Percentiles rank a stretch among this genome's conserved stretches.
Conservation (phyloP, 768 basidiomycete genomes). For the Boletus bicolor region DNA sequence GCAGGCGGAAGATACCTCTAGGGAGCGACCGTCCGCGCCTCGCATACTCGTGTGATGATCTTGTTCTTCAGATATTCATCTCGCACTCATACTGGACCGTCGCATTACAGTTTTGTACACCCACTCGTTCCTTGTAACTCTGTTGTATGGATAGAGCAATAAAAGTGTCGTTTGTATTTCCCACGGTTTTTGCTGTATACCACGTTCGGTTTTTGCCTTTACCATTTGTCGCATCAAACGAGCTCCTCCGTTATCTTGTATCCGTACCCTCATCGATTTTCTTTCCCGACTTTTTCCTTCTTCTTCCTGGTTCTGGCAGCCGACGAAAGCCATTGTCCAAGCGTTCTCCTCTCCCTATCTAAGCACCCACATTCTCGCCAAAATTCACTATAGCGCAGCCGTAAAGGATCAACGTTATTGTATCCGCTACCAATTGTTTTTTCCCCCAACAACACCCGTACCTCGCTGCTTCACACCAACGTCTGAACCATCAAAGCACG, state of each 20-base stretch:
- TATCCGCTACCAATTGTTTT: conserved; percentile 21
- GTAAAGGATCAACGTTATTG: conserved; percentile 23
- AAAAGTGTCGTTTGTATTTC: conserved; percentile 14
- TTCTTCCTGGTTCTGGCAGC: conserved; percentile 24
- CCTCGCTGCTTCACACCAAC: conserved; percentile 18
- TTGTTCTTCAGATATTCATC: neutral
- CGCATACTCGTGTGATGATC: neutral
- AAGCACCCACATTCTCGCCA: conserved; percentile 9
- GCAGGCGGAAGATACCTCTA: conserved; percentile 9
- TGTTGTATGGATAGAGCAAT: neutral
- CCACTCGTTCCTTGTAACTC: neutral
- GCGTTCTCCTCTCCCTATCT: neutral
- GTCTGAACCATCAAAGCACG: conserved; percentile 13
- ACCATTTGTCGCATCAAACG: conserved; percentile 26
- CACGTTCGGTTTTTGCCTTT: conserved; percentile 34
- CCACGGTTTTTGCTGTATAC: conserved; percentile 28
- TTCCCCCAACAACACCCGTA: conserved; percentile 20
- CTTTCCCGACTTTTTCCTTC: conserved; percentile 7
- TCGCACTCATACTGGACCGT: neutral
- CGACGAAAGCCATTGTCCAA: conserved; percentile 16
- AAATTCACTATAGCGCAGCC: conserved; percentile 20
- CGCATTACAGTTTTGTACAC: neutral
- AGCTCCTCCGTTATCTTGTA: conserved; percentile 33
- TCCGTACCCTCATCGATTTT: conserved; percentile 35
- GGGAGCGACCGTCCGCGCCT: neutral